These are phyloP conservation scores for Candida tammaniensis DNA, from an alignment of 805 yeast species.

Conservation along the genomic window DNA sequence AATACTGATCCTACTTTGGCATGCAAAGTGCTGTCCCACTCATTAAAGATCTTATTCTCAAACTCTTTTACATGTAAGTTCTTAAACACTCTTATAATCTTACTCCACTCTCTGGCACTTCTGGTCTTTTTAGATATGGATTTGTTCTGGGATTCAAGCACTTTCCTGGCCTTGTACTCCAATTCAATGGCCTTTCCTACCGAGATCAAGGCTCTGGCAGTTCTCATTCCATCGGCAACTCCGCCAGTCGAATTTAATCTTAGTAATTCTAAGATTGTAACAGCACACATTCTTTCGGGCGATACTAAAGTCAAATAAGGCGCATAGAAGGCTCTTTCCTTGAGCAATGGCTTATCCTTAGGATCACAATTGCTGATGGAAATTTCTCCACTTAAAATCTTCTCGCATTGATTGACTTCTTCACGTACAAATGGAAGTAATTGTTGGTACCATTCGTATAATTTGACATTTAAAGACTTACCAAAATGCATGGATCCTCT, in stretches of 20 bases:
- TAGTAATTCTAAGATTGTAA: constrained; percentile 78
- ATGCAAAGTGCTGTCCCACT: constrained; percentile 28
- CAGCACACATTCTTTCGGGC: constrained; percentile 78
- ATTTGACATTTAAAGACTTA: constrained; percentile 63
- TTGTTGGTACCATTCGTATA: constrained; percentile 82
- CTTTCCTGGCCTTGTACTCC: constrained; percentile 72
- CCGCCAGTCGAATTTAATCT: constrained; percentile 75
- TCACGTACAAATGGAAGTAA: constrained; percentile 68
- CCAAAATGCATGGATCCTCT: constrained; percentile 57
- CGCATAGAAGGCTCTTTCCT: constrained; percentile 59
- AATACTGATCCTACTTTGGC: constrained; percentile 81
- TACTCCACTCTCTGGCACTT: constrained; percentile 48
- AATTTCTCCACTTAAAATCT: constrained; percentile 32
- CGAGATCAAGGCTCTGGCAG: constrained; percentile 74
- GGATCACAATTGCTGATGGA: constrained; percentile 14
- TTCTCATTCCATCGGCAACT: constrained; percentile 74
- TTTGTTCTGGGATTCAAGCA: constrained; percentile 55
- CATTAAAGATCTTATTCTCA: constrained; percentile 12
- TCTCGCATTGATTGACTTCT: constrained; percentile 58
- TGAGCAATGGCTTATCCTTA: constrained; percentile 24
- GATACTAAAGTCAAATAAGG: constrained; percentile 73
- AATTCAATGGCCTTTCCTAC: constrained; percentile 84
- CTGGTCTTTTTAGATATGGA: constrained; percentile 40
- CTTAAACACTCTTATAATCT: constrained; percentile 31
- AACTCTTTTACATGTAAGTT: constrained; percentile 10